A percentile compares a stretch with the other conserved stretches of the same genome.
Evolutionary conservation across 495 filamentous ascomycete genomes (phyloP).

Genomic region (Parathielavia hyrcaniae): DNA sequence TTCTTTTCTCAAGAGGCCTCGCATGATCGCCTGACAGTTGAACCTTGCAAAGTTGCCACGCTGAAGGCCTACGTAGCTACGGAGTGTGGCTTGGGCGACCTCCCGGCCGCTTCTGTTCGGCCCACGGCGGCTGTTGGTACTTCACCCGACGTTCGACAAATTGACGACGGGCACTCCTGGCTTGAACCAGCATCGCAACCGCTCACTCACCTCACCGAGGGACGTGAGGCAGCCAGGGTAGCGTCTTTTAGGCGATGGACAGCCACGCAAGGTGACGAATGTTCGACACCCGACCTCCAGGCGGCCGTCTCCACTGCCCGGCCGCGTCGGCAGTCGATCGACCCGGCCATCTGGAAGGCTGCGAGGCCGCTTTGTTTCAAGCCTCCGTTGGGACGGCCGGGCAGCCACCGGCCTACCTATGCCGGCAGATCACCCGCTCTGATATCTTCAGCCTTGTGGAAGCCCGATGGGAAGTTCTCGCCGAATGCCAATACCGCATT

Average conservation of each 20-base stretch:
- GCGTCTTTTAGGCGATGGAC: no score
- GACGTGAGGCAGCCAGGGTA: conserved; percentile 2
- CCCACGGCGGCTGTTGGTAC: background rate
- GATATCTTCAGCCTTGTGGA: background rate
- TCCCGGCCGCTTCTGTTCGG: background rate
- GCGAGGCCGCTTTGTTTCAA: conserved; percentile 10
- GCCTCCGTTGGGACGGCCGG: background rate
- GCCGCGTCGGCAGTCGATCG: background rate
- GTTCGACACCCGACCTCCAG: background rate
- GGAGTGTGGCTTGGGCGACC: conserved; percentile 3
- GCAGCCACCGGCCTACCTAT: background rate
- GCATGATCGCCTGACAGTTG: conserved; percentile 1
- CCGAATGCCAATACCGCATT: no score
- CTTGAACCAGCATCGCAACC: background rate
- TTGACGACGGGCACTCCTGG: background rate
- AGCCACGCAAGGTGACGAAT: background rate
- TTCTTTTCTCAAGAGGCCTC: conserved; percentile 2
- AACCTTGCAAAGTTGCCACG: background rate
- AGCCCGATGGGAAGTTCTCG: background rate
- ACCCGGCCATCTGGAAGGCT: background rate
- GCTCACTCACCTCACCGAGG: background rate
- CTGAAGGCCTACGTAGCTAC: background rate
- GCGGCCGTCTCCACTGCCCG: conserved; percentile 1
- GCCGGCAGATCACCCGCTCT: background rate
- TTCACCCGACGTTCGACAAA: background rate